phyloP scores from a whole-genome alignment of 208 protist species.

The Crithidia thermophila region DNA sequence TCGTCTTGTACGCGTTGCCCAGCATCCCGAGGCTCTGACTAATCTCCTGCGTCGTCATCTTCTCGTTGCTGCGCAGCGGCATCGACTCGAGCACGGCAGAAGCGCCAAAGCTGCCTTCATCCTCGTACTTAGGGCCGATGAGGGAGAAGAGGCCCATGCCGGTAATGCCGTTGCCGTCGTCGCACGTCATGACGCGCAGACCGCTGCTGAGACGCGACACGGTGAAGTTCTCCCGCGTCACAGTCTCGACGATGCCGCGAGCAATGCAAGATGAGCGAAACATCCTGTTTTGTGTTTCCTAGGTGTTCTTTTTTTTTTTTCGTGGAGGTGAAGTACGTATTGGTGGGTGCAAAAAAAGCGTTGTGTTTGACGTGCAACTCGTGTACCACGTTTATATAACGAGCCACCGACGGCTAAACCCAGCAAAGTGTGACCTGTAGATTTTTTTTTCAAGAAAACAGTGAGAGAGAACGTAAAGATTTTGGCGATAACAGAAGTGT shows the following conservation, averaged over 20 bases:
- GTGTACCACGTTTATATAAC: too few species aligned
- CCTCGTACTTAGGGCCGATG: slow-evolving; percentile 86
- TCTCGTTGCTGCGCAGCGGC: slow-evolving; percentile 66
- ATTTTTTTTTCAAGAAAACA: too few species aligned
- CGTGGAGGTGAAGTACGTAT: too few species aligned
- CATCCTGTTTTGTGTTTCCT: slow-evolving; percentile 33
- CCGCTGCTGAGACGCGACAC: slow-evolving; percentile 78
- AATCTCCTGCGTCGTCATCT: slow-evolving; percentile 56
- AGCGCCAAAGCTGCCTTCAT: slow-evolving; percentile 53
- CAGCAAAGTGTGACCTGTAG: too few species aligned
- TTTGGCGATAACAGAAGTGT: too few species aligned
- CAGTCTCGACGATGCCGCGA: slow-evolving; percentile 53
- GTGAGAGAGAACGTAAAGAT: too few species aligned
- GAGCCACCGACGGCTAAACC: too few species aligned
- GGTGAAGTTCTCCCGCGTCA: slow-evolving; percentile 69
- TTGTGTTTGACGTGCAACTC: too few species aligned
- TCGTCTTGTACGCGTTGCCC: slow-evolving; percentile 82
- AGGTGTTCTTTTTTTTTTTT: not conserved
- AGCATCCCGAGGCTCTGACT: slow-evolving; percentile 68
- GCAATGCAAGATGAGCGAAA: slow-evolving; percentile 36
- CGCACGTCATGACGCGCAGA: slow-evolving; percentile 84
- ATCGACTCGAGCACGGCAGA: slow-evolving; percentile 81
- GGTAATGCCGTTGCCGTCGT: slow-evolving; percentile 82
- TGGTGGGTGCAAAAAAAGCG: too few species aligned
- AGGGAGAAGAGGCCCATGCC: slow-evolving; percentile 88